phyloP scores from a whole-genome alignment of 2,329 filamentous ascomycete species.

The Amauroascus niger region DNA sequence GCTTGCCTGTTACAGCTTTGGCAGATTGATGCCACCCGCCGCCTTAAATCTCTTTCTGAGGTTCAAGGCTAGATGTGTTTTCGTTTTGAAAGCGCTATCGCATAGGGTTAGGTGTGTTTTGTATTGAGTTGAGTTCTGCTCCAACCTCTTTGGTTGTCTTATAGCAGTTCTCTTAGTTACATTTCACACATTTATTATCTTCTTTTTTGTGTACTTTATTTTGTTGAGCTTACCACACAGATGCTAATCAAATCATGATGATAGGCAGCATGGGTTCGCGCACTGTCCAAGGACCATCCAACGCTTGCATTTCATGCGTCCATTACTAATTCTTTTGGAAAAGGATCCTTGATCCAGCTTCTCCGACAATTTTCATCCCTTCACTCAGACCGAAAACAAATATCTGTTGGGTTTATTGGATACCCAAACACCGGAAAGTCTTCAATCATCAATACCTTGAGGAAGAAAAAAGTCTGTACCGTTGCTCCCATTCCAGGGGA shows the following conservation, averaged over 20 bases:
- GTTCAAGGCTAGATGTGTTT: slow-evolving; percentile 55
- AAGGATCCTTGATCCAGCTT: slow-evolving; percentile 84
- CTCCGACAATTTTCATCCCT: slow-evolving; percentile 86
- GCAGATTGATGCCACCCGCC: slow-evolving; percentile 78
- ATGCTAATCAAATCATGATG: slow-evolving; percentile 25
- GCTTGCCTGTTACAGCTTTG: slow-evolving; percentile 97
- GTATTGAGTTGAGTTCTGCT: slow-evolving; percentile 94
- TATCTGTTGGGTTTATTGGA: slow-evolving; percentile 79
- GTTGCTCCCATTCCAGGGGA: slow-evolving; percentile 92
- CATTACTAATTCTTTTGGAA: slow-evolving; percentile 93
- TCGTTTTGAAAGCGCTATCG: slow-evolving; percentile 82
- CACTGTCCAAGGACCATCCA: slow-evolving; percentile 80
- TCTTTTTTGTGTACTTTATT: slow-evolving; percentile 23
- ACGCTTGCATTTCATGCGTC: slow-evolving; percentile 91
- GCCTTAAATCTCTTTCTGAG: slow-evolving; percentile 53
- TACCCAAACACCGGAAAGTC: slow-evolving; percentile 95
- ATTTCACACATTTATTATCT: slow-evolving; percentile 65
- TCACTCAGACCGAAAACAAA: slow-evolving; percentile 85
- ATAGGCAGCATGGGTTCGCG: slow-evolving; percentile 86
- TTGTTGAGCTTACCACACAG: slow-evolving; percentile 8
- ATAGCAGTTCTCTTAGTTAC: slow-evolving; percentile 96
- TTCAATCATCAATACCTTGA: slow-evolving; percentile 90
- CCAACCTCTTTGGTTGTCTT: slow-evolving; percentile 50
- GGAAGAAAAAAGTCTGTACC: slow-evolving; percentile 87
- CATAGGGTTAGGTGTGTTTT: slow-evolving; percentile 69